Conservation (phyloP, 2,329 filamentous ascomycete genomes). For the Talaromyces sp. region DNA sequence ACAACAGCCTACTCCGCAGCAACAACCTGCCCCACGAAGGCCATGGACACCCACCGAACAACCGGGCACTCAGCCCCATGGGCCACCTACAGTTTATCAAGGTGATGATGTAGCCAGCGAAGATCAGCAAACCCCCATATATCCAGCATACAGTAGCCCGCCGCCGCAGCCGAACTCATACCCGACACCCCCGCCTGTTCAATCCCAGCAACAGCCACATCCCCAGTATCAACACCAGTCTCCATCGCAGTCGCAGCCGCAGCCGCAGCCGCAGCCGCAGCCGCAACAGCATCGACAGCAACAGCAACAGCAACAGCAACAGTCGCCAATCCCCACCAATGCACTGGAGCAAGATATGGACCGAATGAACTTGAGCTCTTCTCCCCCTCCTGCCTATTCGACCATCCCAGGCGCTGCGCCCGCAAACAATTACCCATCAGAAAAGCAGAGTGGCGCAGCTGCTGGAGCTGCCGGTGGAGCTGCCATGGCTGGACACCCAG, state of each 20-base stretch:
- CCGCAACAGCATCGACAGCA: conserved; percentile 25
- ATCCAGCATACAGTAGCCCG: conserved; percentile 34
- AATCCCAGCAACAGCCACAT: no score
- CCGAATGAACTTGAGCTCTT: conserved; percentile 76
- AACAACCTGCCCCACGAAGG: conserved; percentile 51
- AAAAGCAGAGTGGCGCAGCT: conserved; percentile 66
- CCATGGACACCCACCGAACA: conserved; percentile 96
- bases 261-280: conserved; percentile 20
- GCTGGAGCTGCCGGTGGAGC: conserved; percentile 20
- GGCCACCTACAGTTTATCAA: conserved; percentile 89
- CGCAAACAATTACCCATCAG: conserved; percentile 68
- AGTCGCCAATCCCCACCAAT: conserved; percentile 58
- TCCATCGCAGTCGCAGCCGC: conserved; percentile 26
- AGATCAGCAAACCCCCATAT: conserved; percentile 39
- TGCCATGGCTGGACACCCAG: conserved; percentile 28
- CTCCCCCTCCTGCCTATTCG: conserved; percentile 93
- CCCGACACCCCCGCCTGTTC: conserved; percentile 23
- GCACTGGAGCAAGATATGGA: conserved; percentile 86
- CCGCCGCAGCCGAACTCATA: conserved; percentile 31
- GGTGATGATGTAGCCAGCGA: conserved; percentile 69
- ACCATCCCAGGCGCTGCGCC: conserved; percentile 62
- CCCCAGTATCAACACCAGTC: conserved; percentile 23
- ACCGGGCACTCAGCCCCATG: conserved; percentile 82
- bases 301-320: conserved; percentile 26
- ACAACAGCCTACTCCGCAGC: conserved; percentile 43